A percentile compares a stretch with the other conserved stretches of the same genome.
phyloP scores from a whole-genome alignment of 148 eudicot genomes.

The Linanthus parryae region DNA sequence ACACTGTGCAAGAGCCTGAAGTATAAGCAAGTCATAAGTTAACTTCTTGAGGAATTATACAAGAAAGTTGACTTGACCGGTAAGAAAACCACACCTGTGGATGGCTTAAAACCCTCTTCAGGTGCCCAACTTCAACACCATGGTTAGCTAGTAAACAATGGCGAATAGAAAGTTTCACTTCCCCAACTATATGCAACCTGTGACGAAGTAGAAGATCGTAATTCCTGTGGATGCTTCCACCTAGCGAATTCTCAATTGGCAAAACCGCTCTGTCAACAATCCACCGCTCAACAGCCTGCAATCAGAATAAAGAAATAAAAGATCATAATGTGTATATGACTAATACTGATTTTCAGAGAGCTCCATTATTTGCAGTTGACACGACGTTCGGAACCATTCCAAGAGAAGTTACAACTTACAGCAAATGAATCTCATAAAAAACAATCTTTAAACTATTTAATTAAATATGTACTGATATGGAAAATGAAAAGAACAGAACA shows the following conservation, averaged over 20 bases:
- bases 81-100: slow-evolving; percentile 56
- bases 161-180: slow-evolving; percentile 64
- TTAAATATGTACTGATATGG: neutral
- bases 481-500: too few relatives aligned
- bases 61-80: neutral
- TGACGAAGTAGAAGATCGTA: slow-evolving; percentile 83
- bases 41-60: neutral
- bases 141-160: slow-evolving; percentile 81
- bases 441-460: neutral
- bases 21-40: slow-evolving; percentile 9
- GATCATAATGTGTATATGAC: neutral
- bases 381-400: neutral
- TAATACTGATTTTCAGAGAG: neutral
- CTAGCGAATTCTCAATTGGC: slow-evolving; percentile 87
- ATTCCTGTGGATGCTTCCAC: slow-evolving; percentile 90
- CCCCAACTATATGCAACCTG: slow-evolving; percentile 82
- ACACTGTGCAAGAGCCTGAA: slow-evolving; percentile 94
- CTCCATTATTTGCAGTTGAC: neutral
- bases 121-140: slow-evolving; percentile 59
- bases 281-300: slow-evolving; percentile 76
- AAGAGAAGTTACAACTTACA: neutral
- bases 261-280: slow-evolving; percentile 86
- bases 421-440: neutral
- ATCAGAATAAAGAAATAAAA: slow-evolving; percentile 2
- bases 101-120: slow-evolving; percentile 81